A percentile compares a stretch with the other conserved stretches of the same genome.
phyloP scores from a whole-genome alignment of 2,329 filamentous ascomycete genomes.

The Sporothrix sp. region DNA sequence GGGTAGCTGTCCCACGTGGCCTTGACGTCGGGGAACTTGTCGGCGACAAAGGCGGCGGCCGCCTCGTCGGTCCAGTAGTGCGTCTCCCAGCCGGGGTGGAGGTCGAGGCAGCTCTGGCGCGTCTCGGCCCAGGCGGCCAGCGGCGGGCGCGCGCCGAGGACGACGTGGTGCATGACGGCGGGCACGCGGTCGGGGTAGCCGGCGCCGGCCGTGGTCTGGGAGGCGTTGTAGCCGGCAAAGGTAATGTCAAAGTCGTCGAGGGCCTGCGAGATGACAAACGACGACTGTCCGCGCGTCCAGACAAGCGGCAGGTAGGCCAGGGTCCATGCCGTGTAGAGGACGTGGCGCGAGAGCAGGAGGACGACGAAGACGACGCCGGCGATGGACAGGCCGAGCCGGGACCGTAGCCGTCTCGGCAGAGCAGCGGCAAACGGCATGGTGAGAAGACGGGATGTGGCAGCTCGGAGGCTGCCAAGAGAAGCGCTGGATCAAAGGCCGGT shows the following conservation, averaged over 20 bases:
- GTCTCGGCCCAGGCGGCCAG: conserved; percentile 5
- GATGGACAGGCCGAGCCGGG: neutral
- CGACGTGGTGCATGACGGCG: conserved; percentile 10
- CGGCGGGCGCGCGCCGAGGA: conserved; percentile 1
- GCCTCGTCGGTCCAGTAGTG: conserved; percentile 11
- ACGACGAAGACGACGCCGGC: neutral
- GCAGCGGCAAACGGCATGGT: neutral
- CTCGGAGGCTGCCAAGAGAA: too few species aligned
- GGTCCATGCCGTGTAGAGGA: conserved; percentile 7
- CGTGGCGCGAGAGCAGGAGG: neutral
- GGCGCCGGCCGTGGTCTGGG: conserved; percentile 5
- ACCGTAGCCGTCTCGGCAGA: neutral
- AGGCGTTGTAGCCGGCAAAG: conserved; percentile 7
- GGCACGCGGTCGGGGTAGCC: conserved; percentile 9
- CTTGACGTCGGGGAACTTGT: conserved; percentile 68
- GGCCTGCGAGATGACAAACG: conserved; percentile 3
- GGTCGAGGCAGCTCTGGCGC: conserved; percentile 10
- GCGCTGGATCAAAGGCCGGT: too few species aligned
- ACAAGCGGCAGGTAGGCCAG: conserved; percentile 1
- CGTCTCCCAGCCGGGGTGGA: conserved; percentile 10
- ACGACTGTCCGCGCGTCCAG: neutral
- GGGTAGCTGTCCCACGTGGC: conserved; percentile 64
- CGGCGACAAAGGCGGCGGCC: conserved; percentile 47
- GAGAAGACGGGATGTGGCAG: neutral
- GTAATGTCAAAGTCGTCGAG: conserved; percentile 11